phyloP scores from a whole-genome alignment of 495 filamentous ascomycete genomes.

The Penicillium coffeae region DNA sequence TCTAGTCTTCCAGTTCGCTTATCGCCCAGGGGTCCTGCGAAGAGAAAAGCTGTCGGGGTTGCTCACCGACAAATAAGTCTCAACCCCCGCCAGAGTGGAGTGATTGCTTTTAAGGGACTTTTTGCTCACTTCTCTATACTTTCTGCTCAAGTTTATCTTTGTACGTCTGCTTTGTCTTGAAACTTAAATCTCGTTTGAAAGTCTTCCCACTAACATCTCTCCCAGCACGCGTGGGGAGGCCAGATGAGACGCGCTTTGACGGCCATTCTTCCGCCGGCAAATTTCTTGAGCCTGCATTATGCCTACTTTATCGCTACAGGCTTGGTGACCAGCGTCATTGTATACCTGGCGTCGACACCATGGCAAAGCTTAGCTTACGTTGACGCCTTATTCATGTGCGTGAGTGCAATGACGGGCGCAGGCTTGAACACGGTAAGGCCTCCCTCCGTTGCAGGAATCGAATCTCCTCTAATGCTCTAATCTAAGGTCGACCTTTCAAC shows the following conservation, averaged over 20 bases:
- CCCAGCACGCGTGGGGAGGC: conserved; percentile 14
- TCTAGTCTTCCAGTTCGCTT: too few relatives aligned
- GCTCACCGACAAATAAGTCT: too few relatives aligned
- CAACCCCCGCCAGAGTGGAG: too few relatives aligned
- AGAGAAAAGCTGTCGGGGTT: too few relatives aligned
- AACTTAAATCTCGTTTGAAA: too few relatives aligned
- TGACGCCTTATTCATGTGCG: conserved; percentile 71
- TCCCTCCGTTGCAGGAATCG: conserved; percentile 23
- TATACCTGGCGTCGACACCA: conserved; percentile 66
- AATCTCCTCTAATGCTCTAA: conserved; percentile 48
- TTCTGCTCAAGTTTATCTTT: too few relatives aligned
- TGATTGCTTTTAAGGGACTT: too few relatives aligned
- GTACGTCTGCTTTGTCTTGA: not conserved
- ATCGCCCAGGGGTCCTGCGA: too few relatives aligned
- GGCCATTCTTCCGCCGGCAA: conserved; percentile 45
- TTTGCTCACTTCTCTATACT: too few relatives aligned
- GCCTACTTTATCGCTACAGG: conserved; percentile 68
- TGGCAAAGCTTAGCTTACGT: conserved; percentile 62
- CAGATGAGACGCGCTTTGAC: conserved; percentile 21
- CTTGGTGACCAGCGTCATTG: conserved; percentile 64
- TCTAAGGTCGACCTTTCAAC: conserved; percentile 57
- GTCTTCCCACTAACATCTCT: not conserved
- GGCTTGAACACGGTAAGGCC: conserved; percentile 61
- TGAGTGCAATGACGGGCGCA: conserved; percentile 78
- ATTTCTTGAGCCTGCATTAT: conserved; percentile 79